These are phyloP conservation scores for Xeromyces bisporus DNA, from an alignment of 495 filamentous ascomycete species.

Conservation along the genomic window DNA sequence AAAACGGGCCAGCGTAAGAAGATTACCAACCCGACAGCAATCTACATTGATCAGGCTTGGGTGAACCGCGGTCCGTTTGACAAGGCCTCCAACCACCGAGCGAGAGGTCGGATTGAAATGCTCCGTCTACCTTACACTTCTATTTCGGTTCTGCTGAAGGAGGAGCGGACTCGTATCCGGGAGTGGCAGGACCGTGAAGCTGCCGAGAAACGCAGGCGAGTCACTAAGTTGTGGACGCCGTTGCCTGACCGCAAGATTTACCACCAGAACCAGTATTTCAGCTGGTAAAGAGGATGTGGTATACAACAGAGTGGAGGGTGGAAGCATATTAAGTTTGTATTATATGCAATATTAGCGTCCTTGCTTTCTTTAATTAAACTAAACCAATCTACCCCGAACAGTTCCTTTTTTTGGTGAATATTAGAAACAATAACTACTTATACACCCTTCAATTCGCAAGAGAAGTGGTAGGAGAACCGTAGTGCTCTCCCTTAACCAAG, in stretches of 20 bases:
- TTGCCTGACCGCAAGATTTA: constrained; percentile 49
- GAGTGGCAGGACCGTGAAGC: constrained; percentile 58
- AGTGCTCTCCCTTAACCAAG: constrained; percentile 39
- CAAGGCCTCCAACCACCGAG: constrained; percentile 40
- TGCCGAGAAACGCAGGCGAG: constrained; percentile 48
- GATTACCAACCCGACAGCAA: constrained; percentile 49
- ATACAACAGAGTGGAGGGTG: too few relatives aligned
- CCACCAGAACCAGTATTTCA: constrained; percentile 70
- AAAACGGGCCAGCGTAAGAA: constrained; percentile 34
- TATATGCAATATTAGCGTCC: too few relatives aligned
- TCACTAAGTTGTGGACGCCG: constrained; percentile 64
- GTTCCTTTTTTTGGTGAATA: too few relatives aligned
- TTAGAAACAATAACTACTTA: too few relatives aligned
- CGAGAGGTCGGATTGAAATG: constrained; percentile 44
- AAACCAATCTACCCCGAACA: too few relatives aligned
- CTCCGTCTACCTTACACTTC: constrained; percentile 53
- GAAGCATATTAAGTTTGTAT: too few relatives aligned
- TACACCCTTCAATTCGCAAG: too few relatives aligned
- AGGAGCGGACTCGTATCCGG: constrained; percentile 74
- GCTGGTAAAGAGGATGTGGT: too few relatives aligned
- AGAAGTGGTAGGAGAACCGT: too few relatives aligned
- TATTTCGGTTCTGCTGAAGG: constrained; percentile 75
- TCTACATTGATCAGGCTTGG: constrained; percentile 87
- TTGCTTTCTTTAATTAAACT: too few relatives aligned
- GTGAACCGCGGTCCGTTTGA: constrained; percentile 58